Conservation (phyloP, 192 early-diverging fungal species). For the Phlyctochytrium arcticum region DNA sequence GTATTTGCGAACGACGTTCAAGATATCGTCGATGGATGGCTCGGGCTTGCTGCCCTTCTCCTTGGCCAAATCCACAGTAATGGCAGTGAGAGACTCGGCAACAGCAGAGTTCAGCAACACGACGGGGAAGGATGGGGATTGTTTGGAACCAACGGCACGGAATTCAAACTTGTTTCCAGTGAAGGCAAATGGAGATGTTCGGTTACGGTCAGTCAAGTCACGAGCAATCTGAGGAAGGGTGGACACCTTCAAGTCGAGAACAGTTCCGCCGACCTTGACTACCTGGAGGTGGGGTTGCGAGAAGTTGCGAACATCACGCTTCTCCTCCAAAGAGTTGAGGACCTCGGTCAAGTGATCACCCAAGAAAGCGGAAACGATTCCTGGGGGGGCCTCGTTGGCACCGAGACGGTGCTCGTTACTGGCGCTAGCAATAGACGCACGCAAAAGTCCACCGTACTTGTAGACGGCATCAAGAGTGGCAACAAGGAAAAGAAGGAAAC, state of each 20-base stretch:
- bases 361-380: slow-evolving; percentile 96
- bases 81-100: slow-evolving; percentile 70
- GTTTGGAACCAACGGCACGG: slow-evolving; percentile 98
- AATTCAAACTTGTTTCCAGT: slow-evolving; percentile 99
- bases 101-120: slow-evolving; percentile 91
- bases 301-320: slow-evolving; percentile 80
- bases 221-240: slow-evolving; percentile 86
- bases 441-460: slow-evolving; percentile 87
- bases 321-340: slow-evolving; percentile 86
- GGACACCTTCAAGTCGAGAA: slow-evolving; percentile 91
- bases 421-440: slow-evolving; percentile 86
- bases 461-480: slow-evolving; percentile 87
- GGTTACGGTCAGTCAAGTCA: slow-evolving; percentile 99
- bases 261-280: slow-evolving; percentile 92
- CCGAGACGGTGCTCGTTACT: slow-evolving; percentile 99
- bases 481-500: slow-evolving; percentile 93
- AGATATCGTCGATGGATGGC: slow-evolving; percentile 81
- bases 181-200: slow-evolving; percentile 98
- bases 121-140: slow-evolving; percentile 94
- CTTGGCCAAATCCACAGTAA: slow-evolving; percentile 69
- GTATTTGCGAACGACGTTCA: slow-evolving; percentile 81
- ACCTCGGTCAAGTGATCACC: slow-evolving; percentile 97
- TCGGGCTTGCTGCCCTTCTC: slow-evolving; percentile 78
- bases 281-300: slow-evolving; percentile 85
- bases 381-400: slow-evolving; percentile 97